phyloP scores from a whole-genome alignment of 2,329 filamentous ascomycete species.

The Penicillium capsulatum region DNA sequence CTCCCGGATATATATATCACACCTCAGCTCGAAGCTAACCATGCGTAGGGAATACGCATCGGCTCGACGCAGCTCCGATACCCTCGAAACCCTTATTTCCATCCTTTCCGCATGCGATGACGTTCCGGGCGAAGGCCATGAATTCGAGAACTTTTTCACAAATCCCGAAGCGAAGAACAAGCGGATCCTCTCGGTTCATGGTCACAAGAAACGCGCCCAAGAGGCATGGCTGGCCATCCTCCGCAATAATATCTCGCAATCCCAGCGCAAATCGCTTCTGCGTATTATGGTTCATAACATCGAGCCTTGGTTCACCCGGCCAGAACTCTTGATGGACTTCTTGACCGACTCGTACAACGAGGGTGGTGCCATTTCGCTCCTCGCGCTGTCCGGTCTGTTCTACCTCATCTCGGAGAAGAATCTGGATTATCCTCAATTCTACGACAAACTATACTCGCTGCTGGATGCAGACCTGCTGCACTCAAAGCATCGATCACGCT shows the following conservation, averaged over 20 bases:
- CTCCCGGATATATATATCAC: background rate
- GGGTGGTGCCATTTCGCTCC: conserved; percentile 78
- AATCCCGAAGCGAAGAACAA: conserved; percentile 61
- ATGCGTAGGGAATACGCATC: conserved; percentile 35
- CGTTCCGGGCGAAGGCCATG: conserved; percentile 52
- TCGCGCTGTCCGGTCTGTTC: conserved; percentile 89
- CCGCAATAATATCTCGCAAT: conserved; percentile 58
- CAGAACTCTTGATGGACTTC: conserved; percentile 92
- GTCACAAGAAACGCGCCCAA: conserved; percentile 76
- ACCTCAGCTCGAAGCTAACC: background rate
- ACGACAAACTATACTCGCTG: conserved; percentile 86
- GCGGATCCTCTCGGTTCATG: conserved; percentile 61
- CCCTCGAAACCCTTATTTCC: conserved; percentile 37
- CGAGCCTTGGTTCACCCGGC: conserved; percentile 82
- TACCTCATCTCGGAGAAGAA: conserved; percentile 92
- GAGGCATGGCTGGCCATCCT: conserved; percentile 82
- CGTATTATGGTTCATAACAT: conserved; percentile 71
- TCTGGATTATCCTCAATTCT: conserved; percentile 93
- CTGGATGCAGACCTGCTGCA: conserved; percentile 82
- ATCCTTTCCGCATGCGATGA: conserved; percentile 56
- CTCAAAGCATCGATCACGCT: conserved; percentile 87
- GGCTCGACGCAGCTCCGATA: conserved; percentile 24
- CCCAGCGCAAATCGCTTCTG: conserved; percentile 75
- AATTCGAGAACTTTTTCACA: conserved; percentile 37
- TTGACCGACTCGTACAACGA: conserved; percentile 88